Evolutionary conservation across 768 basidiomycete genomes (phyloP).

Genomic region (Panus rudis): DNA sequence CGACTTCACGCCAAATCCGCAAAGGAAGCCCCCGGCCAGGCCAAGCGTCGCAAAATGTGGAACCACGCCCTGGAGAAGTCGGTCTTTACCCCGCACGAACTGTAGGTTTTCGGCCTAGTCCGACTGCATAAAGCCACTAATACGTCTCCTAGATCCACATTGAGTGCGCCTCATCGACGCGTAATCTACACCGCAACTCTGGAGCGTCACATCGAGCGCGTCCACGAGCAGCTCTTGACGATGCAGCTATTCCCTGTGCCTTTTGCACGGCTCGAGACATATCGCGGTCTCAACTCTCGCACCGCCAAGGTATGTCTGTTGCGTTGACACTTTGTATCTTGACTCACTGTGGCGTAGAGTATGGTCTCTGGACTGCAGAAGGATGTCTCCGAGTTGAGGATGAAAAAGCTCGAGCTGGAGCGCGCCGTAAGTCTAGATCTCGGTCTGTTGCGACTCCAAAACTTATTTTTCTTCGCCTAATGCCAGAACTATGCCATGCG

Average conservation of each 20-base stretch:
- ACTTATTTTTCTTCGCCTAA: background rate
- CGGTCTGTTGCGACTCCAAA: background rate
- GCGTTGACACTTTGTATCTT: constrained; percentile 1
- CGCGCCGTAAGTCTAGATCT: constrained; percentile 44
- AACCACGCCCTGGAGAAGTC: constrained; percentile 70
- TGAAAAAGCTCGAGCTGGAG: constrained; percentile 64
- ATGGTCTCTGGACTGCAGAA: constrained; percentile 69
- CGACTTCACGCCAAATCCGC: constrained; percentile 51
- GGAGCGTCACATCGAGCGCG: constrained; percentile 63
- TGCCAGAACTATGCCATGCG: background rate
- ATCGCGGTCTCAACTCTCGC: constrained; percentile 67
- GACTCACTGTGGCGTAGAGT: constrained; percentile 43
- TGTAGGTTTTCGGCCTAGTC: constrained; percentile 36
- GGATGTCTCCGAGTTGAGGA: constrained; percentile 49
- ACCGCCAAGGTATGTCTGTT: constrained; percentile 54
- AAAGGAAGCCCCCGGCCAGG: constrained; percentile 30
- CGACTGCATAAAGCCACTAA: background rate
- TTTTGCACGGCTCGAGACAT: constrained; percentile 49
- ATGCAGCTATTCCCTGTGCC: constrained; percentile 51
- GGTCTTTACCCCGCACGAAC: constrained; percentile 58
- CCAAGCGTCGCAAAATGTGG: constrained; percentile 71
- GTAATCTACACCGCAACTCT: constrained; percentile 67
- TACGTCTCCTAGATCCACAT: constrained; percentile 40
- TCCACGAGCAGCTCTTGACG: constrained; percentile 52
- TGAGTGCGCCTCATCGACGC: constrained; percentile 62